phyloP scores from a whole-genome alignment of 2,329 filamentous ascomycete genomes.

The Metarhizium brunneum region DNA sequence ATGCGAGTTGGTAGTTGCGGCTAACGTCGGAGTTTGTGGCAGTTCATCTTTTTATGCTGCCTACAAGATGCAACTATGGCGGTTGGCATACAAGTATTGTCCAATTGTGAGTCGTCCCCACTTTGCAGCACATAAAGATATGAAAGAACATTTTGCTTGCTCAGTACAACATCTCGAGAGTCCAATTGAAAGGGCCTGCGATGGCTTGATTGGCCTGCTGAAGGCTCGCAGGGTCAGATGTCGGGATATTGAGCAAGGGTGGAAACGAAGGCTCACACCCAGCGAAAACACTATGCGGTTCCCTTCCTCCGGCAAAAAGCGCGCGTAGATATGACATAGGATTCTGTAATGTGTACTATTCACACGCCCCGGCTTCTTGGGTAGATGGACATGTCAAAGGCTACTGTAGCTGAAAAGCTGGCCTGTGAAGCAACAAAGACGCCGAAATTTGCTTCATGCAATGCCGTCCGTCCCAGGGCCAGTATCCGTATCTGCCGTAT shows the following conservation, averaged over 20 bases:
- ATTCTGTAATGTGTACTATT: background rate
- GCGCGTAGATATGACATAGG: background rate
- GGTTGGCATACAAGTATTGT: background rate
- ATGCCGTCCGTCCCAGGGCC: too few relatives aligned
- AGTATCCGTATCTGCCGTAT: too few relatives aligned
- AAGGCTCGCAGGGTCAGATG: background rate
- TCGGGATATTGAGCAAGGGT: background rate
- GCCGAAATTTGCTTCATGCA: too few relatives aligned
- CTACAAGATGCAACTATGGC: background rate
- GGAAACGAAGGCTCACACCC: background rate
- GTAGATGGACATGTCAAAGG: too few relatives aligned
- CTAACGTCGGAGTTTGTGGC: background rate
- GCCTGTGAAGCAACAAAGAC: too few relatives aligned
- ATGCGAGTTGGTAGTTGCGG: background rate
- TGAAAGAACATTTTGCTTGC: too few relatives aligned
- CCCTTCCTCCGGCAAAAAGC: background rate
- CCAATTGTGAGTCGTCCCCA: too few relatives aligned
- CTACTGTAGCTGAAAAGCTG: too few relatives aligned
- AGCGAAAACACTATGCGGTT: background rate
- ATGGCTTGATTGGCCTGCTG: background rate
- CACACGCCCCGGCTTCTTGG: too few relatives aligned
- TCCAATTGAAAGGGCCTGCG: background rate
- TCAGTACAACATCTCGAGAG: background rate
- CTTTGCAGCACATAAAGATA: too few relatives aligned
- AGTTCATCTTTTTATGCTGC: too few relatives aligned